Base-by-base conservation (phyloP, 495 filamentous ascomycete genomes). In the Xanthoparmelia taractica region DNA sequence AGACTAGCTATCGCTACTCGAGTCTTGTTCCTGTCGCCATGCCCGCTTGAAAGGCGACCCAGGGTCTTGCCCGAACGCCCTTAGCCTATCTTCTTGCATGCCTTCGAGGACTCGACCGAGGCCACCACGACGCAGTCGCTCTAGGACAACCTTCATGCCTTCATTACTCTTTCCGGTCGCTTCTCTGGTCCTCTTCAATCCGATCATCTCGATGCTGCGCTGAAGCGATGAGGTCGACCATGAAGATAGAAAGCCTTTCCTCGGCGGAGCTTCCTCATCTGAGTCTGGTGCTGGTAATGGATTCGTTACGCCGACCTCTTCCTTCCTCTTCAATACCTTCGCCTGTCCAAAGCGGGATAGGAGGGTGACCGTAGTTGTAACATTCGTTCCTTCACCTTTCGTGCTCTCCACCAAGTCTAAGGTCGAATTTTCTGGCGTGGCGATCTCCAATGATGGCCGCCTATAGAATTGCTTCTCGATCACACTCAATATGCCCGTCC, bases 131-230 rank as follows among this genome's bases (percentile, higher is more conserved):
- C 94, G 83, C 66, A 97, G 72, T 41, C 94, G 82, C 73, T 95
- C 90, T 31, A 99, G 79, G 20, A 99, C 93, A 50, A 97, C 84
- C 61, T 87, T 89, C 94, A 99, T 97, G 23, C 95, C 94, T 71
- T 97, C 86, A 68, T 92, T 90, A 71, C 89, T 92, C 71, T 92
- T 95, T 60, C 87, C 78, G 60, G 97, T 78, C 47, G 91, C 89
- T 63, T 91, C 88, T 56, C 86, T 81, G 59, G 94, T 95, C 61
- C 91, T 85, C 63, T 85, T 89, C 56, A 93, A 80, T 0, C 90
- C 92, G 52, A 97, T 90, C 41, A 86, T 75, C 77, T 99, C 94
- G 69, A 99, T 96, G 62, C 87, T 95, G 27, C 88, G 79, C 74
- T 96, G 90, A 54, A 97, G 84, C 13, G 90, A 87, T 7, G 81